A percentile compares a stretch with the other conserved stretches of the same genome.
Conservation (phyloP, 768 basidiomycete genomes). For the Naganishia onofrii region DNA sequence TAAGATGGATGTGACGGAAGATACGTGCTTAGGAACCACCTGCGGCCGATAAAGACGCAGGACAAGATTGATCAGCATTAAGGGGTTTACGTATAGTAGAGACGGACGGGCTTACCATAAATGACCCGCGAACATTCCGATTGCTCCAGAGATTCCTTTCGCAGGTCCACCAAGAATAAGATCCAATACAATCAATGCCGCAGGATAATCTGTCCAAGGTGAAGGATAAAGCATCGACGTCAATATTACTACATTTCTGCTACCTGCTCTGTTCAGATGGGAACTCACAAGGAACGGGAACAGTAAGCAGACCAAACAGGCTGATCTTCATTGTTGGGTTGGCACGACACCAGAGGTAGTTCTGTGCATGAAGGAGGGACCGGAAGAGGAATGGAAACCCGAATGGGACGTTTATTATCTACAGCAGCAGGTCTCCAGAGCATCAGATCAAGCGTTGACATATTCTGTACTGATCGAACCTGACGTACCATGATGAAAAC, state of each 20-base stretch:
- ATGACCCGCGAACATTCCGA: conserved; percentile 49
- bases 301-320: conserved; percentile 48
- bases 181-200: conserved; percentile 46
- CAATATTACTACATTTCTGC: too few relatives aligned
- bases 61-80: neutral
- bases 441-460: neutral
- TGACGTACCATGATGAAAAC: conserved; percentile 37
- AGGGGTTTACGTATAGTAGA: too few relatives aligned
- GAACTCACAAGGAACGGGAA: conserved; percentile 48
- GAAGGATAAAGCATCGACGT: neutral
- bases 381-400: conserved; percentile 48
- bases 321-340: conserved; percentile 49
- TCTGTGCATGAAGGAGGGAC: conserved; percentile 49
- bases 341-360: conserved; percentile 49
- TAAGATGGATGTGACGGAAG: conserved; percentile 46
- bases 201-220: conserved; percentile 43
- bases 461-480: neutral
- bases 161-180: conserved; percentile 44
- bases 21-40: conserved; percentile 50
- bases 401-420: conserved; percentile 45
- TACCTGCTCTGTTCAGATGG: too few relatives aligned
- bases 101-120: conserved; percentile 37
- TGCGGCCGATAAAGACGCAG: conserved; percentile 12
- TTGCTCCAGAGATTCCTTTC: conserved; percentile 45
- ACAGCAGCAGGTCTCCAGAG: neutral